Evolutionary conservation across 192 early-diverging fungal species (phyloP).

Genomic region (Coemansia sp.): DNA sequence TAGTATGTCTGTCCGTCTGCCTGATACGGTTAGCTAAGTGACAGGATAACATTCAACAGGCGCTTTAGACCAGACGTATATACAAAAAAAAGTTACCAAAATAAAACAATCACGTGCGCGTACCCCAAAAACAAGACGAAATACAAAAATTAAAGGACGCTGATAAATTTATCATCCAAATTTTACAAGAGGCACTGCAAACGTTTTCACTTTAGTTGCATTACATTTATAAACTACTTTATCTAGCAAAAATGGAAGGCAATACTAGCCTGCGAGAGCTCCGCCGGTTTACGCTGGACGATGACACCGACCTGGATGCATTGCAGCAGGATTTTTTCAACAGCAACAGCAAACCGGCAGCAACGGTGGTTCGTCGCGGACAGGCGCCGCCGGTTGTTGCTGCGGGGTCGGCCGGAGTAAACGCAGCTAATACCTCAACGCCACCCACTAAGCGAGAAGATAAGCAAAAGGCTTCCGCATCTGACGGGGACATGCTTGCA

Average conservation of each 20-base stretch:
- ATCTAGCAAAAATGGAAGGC: background rate
- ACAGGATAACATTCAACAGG: too few relatives aligned
- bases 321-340: conserved; percentile 45
- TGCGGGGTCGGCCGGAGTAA: too few relatives aligned
- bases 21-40: too few relatives aligned
- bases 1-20: too few relatives aligned
- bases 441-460: background rate
- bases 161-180: too few relatives aligned
- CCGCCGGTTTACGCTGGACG: conserved; percentile 15
- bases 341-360: conserved; percentile 35
- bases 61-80: too few relatives aligned
- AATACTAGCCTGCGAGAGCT: background rate
- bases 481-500: conserved; percentile 10
- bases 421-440: background rate
- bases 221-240: background rate
- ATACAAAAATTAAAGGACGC: too few relatives aligned
- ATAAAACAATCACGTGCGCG: too few relatives aligned
- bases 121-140: too few relatives aligned
- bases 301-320: conserved; percentile 37
- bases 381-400: conserved; percentile 12
- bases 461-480: background rate
- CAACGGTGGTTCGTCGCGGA: conserved; percentile 23
- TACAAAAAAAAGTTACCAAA: too few relatives aligned
- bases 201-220: background rate
- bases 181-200: too few relatives aligned